Conservation (phyloP, 2,329 filamentous ascomycete species). For the Exophiala mesophila region DNA sequence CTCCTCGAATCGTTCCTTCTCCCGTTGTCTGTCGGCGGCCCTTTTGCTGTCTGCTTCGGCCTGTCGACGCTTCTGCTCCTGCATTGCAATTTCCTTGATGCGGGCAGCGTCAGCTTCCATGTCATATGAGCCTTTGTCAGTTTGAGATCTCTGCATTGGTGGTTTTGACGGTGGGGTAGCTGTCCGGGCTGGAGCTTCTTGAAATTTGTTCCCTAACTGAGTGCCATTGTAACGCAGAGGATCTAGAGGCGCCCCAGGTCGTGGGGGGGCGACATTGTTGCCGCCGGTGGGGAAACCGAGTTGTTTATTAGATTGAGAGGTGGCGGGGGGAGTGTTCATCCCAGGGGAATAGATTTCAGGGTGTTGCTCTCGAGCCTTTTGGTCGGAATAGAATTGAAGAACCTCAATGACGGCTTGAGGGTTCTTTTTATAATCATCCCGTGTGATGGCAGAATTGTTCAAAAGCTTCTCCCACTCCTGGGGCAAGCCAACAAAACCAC, state of each 20-base stretch:
- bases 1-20: slow-evolving; percentile 53
- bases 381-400: slow-evolving; percentile 65
- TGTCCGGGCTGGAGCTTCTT: slow-evolving; percentile 28
- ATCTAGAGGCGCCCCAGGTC: slow-evolving; percentile 56
- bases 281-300: slow-evolving; percentile 53
- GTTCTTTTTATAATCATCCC: slow-evolving; percentile 97
- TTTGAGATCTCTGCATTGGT: slow-evolving; percentile 53
- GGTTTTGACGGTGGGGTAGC: slow-evolving; percentile 42
- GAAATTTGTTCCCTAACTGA: slow-evolving; percentile 32
- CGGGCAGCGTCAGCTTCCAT: slow-evolving; percentile 41
- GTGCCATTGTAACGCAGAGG: slow-evolving; percentile 43
- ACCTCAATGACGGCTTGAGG: slow-evolving; percentile 71
- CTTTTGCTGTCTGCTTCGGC: slow-evolving; percentile 41
- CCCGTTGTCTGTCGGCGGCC: slow-evolving; percentile 34
- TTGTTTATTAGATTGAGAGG: slow-evolving; percentile 53
- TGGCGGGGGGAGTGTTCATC: slow-evolving; percentile 33
- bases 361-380: slow-evolving; percentile 60
- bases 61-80: slow-evolving; percentile 43
- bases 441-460: slow-evolving; percentile 93
- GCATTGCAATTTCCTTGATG: slow-evolving; percentile 55
- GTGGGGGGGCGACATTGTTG: slow-evolving; percentile 61
- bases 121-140: slow-evolving; percentile 35
- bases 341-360: slow-evolving; percentile 54
- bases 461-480: slow-evolving; percentile 96
- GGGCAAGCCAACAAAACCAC: slow-evolving; percentile 89